Percentiles rank a stretch among this genome's conserved stretches.
These are phyloP conservation scores for Gaeumannomyces tritici DNA, from an alignment of 2,329 filamentous ascomycete genomes.

Conservation along the genomic window DNA sequence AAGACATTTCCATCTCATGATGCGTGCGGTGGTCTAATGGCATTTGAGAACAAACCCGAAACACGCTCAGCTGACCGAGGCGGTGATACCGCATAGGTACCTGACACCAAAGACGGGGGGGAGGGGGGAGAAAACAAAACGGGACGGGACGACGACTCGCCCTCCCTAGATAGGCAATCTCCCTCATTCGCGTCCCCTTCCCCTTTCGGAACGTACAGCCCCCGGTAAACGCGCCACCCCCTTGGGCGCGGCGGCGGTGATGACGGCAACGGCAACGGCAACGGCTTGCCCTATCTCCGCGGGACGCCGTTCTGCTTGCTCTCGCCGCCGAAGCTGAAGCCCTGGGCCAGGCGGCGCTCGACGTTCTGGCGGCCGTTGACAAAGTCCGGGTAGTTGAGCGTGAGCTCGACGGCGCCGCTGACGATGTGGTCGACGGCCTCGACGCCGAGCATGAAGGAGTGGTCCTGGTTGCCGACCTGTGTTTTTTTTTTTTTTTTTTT, in stretches of 20 bases:
- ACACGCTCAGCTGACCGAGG: not conserved
- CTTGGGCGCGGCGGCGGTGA: not conserved
- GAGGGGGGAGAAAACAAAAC: too few species aligned
- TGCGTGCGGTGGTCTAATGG: not conserved
- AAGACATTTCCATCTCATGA: not conserved
- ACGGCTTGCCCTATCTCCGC: not conserved
- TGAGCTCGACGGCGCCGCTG: conserved; percentile 82
- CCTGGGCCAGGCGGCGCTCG: conserved; percentile 50
- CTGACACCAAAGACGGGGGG: too few species aligned
- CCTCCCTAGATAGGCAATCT: not conserved
- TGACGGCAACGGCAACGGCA: too few species aligned
- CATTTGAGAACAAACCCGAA: not conserved
- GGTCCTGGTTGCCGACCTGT: conserved; percentile 78
- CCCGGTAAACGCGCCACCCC: not conserved
- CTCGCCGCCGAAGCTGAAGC: conserved; percentile 20
- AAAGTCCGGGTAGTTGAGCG: conserved; percentile 93
- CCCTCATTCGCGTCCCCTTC: too few species aligned
- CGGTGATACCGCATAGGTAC: not conserved
- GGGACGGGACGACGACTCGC: too few species aligned
- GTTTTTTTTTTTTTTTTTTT: not conserved
- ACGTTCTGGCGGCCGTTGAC: conserved; percentile 70
- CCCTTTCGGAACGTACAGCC: too few species aligned
- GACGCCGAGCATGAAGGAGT: conserved; percentile 95
- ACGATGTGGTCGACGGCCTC: conserved; percentile 87
- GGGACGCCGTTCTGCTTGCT: not conserved